Evolutionary conservation across 2,329 filamentous ascomycete species (phyloP), one percentile per base, ranked within the genome.

Genomic region (Bipolaris sorokiniana): DNA sequence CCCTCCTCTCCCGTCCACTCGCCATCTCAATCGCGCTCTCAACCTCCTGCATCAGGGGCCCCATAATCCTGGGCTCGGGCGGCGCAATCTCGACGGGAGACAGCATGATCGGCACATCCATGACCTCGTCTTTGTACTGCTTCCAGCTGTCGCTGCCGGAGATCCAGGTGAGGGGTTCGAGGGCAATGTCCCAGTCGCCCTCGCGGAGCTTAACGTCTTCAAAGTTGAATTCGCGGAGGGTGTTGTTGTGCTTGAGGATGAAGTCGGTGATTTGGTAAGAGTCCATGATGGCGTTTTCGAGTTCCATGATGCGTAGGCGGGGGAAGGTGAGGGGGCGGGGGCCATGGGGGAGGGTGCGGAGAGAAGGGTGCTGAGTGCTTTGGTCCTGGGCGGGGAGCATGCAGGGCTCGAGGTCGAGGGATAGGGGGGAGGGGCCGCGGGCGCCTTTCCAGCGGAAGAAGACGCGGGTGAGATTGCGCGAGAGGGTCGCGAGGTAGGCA

Each of bases 111-210:
- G 76, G 76, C 18, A 77, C 76, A 51, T 78, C 76, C 76, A 78
- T 78, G 49, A 76, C 71, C 54, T 77, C 76, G 48, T 75, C 61
- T 65, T 78, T 61, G 74, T 80, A 67, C 72, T 62, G 56, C 64
- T 76, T 76, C 75, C 75, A 77, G 15, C 65, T 77, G 61, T 80
- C 77, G 74, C 69, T 67, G 49, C 76, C 71, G 10, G 73, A 73
- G 47, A 70, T 81, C 69, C 69, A 64, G 23, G 84, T 86, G 54
- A 96, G 79, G 1, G 90, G 89, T 37, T 87, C 85, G n/a, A 96
- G 83, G 0, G 91, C 91, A 28, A 92, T 88, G 56, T 95, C 89
- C 91, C 91, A 96, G 55, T 82, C 88, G 26, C 90, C 91, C 58
- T 85, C 83, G 48, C 86, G 82, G 41, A 96, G 83, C 28, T 84